These are phyloP conservation scores for Candida maesae DNA, from an alignment of 805 yeast genomes.

Conservation along the genomic window DNA sequence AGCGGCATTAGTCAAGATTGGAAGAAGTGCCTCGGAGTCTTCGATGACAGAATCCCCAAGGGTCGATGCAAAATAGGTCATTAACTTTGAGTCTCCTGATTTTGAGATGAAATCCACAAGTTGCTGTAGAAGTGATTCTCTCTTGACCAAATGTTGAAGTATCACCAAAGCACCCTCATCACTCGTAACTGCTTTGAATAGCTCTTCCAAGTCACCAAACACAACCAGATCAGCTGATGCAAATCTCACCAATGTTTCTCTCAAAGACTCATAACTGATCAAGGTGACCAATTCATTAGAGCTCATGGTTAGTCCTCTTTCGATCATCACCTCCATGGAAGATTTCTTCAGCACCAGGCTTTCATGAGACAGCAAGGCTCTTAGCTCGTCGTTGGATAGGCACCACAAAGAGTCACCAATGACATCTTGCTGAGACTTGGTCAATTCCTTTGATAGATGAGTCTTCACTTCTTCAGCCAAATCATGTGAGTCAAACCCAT, in stretches of 20 bases:
- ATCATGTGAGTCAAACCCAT: constrained; percentile 13
- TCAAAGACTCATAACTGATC: not conserved
- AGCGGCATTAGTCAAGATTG: constrained; percentile 9
- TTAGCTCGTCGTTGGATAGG: constrained; percentile 15
- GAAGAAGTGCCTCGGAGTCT: not conserved
- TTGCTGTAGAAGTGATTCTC: constrained; percentile 1
- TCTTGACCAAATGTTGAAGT: constrained; percentile 16
- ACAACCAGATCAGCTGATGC: constrained; percentile 16
- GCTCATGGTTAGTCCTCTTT: constrained; percentile 17
- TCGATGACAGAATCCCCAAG: constrained; percentile 1
- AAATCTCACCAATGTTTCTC: constrained; percentile 9
- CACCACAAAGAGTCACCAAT: constrained; percentile 29
- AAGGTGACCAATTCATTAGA: not conserved
- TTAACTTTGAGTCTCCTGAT: constrained; percentile 5
- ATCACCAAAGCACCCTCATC: constrained; percentile 13
- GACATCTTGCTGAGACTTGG: constrained; percentile 19
- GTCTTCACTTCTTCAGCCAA: constrained; percentile 13
- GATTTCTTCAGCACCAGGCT: constrained; percentile 9
- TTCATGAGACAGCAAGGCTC: constrained; percentile 5
- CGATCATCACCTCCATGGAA: constrained; percentile 13
- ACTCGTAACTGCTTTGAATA: constrained; percentile 10
- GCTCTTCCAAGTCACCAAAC: constrained; percentile 10
- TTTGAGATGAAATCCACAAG: constrained; percentile 11
- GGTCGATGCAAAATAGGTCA: constrained; percentile 15
- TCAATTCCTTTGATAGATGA: constrained; percentile 4